These are phyloP conservation scores for Edaphochlamys debaryana DNA, from an alignment of 139 green algal genomes.

Conservation along the genomic window DNA sequence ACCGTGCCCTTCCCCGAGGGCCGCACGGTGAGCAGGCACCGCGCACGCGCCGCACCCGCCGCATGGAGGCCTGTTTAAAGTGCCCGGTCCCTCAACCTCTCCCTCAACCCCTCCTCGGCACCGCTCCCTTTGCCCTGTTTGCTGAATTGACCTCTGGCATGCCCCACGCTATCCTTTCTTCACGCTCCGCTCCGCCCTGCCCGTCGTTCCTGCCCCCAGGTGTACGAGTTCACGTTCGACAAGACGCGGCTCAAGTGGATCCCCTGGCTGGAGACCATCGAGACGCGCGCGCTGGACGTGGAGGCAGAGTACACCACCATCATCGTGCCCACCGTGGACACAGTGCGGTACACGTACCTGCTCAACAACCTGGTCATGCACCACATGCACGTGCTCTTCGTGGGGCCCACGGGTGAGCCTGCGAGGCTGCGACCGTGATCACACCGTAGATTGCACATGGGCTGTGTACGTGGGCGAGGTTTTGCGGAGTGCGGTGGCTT, in stretches of 20 bases:
- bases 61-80: no score
- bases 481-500: no score
- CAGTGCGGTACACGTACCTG: slow-evolving; percentile 75
- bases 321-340: slow-evolving; percentile 79
- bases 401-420: slow-evolving; percentile 74
- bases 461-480: no score
- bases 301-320: slow-evolving; percentile 78
- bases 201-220: no score
- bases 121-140: no score
- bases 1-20: slow-evolving; percentile 61
- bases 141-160: no score
- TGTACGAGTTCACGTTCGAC: slow-evolving; percentile 85
- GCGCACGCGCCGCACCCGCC: background rate
- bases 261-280: slow-evolving; percentile 72
- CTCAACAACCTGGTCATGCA: slow-evolving; percentile 66
- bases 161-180: no score
- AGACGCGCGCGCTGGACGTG: slow-evolving; percentile 48
- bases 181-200: no score
- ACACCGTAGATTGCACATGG: no score
- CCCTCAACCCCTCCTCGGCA: no score
- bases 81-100: no score
- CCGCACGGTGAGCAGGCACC: slow-evolving; percentile 54
- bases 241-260: slow-evolving; percentile 64
- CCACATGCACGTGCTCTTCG: slow-evolving; percentile 74
- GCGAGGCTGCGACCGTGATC: no score